phyloP scores from a whole-genome alignment of 2,329 filamentous ascomycete genomes.

The Rosellinia necatrix region DNA sequence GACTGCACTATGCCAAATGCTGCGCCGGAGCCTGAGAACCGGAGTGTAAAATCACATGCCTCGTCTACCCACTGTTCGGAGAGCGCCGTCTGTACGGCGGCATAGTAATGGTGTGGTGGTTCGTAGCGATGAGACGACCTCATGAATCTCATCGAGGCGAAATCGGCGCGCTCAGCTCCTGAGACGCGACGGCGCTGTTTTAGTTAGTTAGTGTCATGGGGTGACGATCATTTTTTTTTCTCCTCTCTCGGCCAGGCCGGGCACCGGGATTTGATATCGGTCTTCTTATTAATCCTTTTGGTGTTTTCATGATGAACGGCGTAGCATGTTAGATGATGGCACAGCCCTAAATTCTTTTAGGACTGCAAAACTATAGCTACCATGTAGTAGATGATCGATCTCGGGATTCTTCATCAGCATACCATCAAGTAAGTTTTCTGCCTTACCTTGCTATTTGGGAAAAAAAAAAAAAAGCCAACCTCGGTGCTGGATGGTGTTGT shows the following conservation, averaged over 20 bases:
- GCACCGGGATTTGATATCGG: background rate
- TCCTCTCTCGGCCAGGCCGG: constrained; percentile 18
- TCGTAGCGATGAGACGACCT: background rate
- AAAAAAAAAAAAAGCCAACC: no score
- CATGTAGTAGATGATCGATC: no score
- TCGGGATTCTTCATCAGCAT: no score
- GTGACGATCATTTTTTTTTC: background rate
- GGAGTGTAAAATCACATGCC: background rate
- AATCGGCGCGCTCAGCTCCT: constrained; percentile 5
- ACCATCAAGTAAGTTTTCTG: no score
- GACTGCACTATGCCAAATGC: background rate
- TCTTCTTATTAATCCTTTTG: background rate
- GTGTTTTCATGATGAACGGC: background rate
- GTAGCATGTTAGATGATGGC: background rate
- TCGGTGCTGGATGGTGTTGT: no score
- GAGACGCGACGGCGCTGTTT: background rate
- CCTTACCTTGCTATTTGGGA: no score
- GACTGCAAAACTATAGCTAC: no score
- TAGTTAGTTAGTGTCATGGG: constrained; percentile 8
- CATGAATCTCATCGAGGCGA: constrained; percentile 7
- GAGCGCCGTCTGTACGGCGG: background rate
- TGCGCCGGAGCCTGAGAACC: no score
- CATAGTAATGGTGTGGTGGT: background rate
- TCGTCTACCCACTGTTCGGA: background rate
- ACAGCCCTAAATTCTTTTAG: no score